phyloP scores from a whole-genome alignment of 257 asterid species.

The Euphrasia confusa region DNA sequence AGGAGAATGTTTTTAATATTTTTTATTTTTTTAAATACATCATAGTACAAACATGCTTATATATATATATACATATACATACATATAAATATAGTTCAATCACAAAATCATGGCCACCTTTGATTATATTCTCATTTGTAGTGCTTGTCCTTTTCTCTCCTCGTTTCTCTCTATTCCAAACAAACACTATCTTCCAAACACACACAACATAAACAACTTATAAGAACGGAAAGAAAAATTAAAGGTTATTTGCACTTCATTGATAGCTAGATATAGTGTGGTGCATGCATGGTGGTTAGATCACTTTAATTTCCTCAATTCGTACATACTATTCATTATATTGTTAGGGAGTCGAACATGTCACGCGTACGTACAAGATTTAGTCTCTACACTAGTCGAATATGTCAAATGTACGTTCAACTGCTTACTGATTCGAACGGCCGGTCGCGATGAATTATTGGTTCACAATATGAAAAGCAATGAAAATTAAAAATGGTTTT shows the following conservation, averaged over 20 bases:
- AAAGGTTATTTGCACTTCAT: too few species aligned
- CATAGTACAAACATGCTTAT: slow-evolving; percentile 26
- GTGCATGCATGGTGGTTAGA: too few species aligned
- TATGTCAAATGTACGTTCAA: too few species aligned
- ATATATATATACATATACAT: not conserved
- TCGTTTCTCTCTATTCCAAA: slow-evolving; percentile 26
- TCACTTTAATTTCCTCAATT: too few species aligned
- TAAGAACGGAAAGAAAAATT: not conserved
- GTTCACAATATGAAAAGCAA: too few species aligned
- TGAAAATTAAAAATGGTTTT: slow-evolving; percentile 11
- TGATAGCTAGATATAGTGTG: too few species aligned
- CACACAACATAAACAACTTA: slow-evolving; percentile 21
- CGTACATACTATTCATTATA: too few species aligned
- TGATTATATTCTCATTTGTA: slow-evolving; percentile 64
- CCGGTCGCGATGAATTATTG: too few species aligned
- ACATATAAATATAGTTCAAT: slow-evolving; percentile 32
- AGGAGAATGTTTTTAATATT: slow-evolving; percentile 36
- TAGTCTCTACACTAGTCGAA: too few species aligned
- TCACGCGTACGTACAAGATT: too few species aligned
- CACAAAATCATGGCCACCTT: slow-evolving; percentile 53
- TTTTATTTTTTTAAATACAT: not conserved
- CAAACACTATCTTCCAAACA: slow-evolving; percentile 52
- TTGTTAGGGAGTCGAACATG: too few species aligned
- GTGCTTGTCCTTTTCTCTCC: slow-evolving; percentile 51
- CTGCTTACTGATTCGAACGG: too few species aligned